Percentiles rank a stretch among this genome's conserved stretches.
Evolutionary conservation across 768 basidiomycete species (phyloP).

Genomic region (Candolleomyces aberdarensis): DNA sequence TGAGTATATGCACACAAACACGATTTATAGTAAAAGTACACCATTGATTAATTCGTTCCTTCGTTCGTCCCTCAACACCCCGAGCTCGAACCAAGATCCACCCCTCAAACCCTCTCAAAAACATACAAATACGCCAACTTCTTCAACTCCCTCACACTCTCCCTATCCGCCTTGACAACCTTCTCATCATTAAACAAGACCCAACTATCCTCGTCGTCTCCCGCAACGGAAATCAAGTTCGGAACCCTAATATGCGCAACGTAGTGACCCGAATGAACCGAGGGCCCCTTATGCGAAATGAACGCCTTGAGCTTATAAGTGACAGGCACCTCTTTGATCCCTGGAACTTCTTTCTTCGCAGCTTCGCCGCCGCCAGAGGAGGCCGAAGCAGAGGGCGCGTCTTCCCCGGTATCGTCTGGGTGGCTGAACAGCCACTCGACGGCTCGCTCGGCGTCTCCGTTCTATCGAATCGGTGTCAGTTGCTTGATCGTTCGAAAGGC

Average conservation of each 20-base stretch:
- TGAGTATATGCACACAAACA: too few species aligned
- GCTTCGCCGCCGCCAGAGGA: background rate
- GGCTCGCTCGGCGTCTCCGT: constrained; percentile 76
- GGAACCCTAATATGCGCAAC: constrained; percentile 68
- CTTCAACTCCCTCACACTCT: constrained; percentile 80
- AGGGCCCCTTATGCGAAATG: constrained; percentile 95
- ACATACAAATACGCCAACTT: constrained; percentile 91
- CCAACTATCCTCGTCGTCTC: constrained; percentile 52
- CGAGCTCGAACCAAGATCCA: too few species aligned
- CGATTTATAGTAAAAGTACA: too few species aligned
- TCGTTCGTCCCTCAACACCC: too few species aligned
- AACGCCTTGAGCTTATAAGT: constrained; percentile 85
- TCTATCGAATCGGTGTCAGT: constrained; percentile 33
- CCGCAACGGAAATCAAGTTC: constrained; percentile 11
- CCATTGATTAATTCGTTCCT: too few species aligned
- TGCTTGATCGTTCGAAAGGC: too few species aligned
- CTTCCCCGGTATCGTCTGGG: constrained; percentile 81
- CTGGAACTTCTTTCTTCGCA: constrained; percentile 29
- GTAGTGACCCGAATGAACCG: constrained; percentile 93
- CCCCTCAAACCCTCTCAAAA: constrained; percentile 68
- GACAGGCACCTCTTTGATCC: constrained; percentile 65
- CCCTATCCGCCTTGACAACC: constrained; percentile 83
- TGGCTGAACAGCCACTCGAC: constrained; percentile 97
- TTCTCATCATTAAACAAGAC: constrained; percentile 96
- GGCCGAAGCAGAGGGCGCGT: constrained; percentile 22